Base-by-base conservation (phyloP, 495 filamentous ascomycete genomes). In the Lichina pygmaea region DNA sequence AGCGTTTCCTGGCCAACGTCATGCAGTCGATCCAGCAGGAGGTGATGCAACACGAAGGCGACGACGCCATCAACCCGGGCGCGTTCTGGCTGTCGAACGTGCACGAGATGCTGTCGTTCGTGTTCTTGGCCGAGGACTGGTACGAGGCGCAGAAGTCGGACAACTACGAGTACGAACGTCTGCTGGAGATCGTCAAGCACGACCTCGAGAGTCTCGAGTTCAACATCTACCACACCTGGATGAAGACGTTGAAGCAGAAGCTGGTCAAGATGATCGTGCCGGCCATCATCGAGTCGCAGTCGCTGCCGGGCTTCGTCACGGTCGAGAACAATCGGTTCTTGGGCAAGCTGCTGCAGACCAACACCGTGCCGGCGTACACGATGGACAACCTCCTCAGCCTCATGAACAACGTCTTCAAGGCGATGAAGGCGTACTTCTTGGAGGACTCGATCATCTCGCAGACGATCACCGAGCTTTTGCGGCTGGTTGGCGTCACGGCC, bases 181-280 rank as follows among this genome's bases (percentile, higher is more conserved):
- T 99, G 33, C 62, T 99, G 54, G 89, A 99, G 57, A 95, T 99
- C 55, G 89, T 95, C 50, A 99, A 99, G 68, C 89, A 95, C 54
- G 89, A 99, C 53, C 66, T 99, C 44, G 89, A 99, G 64, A 93
- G 82, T 60, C 65, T 99, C 41, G 89, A 99, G 61, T 99, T 99
- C 71, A 99, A 99, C 65, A 95, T 99, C 57, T 99, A 99, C 61
- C 91, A 99, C 61, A 99, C 89, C 9, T 99, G 89, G 89, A 99
- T 99, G 89, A 99, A 99, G 67, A 85, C 93, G 40, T 68, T 99
- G 54, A 99, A 99, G 68, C 93, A 93, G 69, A 93, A 91, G 61
- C 68, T 99, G 42, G 80, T 82, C 53, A 95, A 95, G 68, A 99
- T 99, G 89, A 92, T 99, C 54, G 89, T 99, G 30, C 89, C 89